Evolutionary conservation across 1,284 basidiomycete species (phyloP), one percentile per base, ranked within the genome.

Genomic region (Rhodotorula sp.): DNA sequence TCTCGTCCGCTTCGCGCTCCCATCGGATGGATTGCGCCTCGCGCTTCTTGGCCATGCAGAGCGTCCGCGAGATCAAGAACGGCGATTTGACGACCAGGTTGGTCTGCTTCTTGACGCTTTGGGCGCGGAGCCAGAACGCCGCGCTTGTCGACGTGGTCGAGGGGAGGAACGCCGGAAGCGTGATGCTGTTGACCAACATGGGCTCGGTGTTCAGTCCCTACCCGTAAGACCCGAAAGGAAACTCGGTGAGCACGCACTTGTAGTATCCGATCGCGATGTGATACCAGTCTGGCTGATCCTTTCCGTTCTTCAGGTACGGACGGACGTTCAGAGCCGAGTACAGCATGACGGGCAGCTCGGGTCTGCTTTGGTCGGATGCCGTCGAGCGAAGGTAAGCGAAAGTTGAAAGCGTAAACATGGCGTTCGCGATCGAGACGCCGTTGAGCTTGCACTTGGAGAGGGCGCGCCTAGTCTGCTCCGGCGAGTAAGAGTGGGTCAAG

Each of bases 271-370:
- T 87, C 7, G 89, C 87, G 58, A 91, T 84, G 83, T 87, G 90
- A 87, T 88, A 90, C 83, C 89, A 90, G 20, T 80, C 76, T 14
- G 14, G 29, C n/a, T 48, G 34, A 83, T 78, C 15, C 82, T 58
- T 62, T 5, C 47, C 56, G 51, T 48, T 43, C 58, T 81, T 76
- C 68, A 90, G 82, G 79, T 87, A 86, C 2, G 89, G 87, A 12
- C 90, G 86, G 58, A 91, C 81, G 80, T 91, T 91, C 59, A 91
- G 83, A 18, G 90, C 90, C 15, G 89, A 89, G 80, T 91, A 92
- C 86, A 91, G 88, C 86, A 91, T 86, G 68, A 84, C 85, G 8
- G 90, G 90, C 61, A 87, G 80, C 70, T 87, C 84, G 18, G 46
- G 34, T 1, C 60, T 29, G 6, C 54, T 14, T 72, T 81, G 57